These are phyloP conservation scores for Leccinum disarticulatum DNA, from an alignment of 768 basidiomycete genomes.

Conservation along the genomic window DNA sequence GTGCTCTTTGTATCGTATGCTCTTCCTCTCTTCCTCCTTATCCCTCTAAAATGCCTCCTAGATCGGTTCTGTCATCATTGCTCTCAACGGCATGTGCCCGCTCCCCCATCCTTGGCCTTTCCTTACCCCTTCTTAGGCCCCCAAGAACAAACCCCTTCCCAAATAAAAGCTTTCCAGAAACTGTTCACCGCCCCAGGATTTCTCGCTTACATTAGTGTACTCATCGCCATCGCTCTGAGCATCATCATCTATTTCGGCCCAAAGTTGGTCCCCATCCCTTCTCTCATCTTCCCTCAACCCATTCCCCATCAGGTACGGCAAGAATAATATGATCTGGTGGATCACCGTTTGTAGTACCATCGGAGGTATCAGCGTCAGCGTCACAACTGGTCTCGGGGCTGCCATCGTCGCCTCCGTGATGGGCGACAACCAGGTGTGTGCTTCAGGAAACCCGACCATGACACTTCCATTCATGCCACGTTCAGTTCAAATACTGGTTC, in stretches of 20 bases:
- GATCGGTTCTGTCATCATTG: slow-evolving; percentile 88
- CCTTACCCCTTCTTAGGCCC: slow-evolving; percentile 47
- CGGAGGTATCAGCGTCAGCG: slow-evolving; percentile 92
- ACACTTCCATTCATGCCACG: not conserved
- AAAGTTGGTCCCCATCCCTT: slow-evolving; percentile 42
- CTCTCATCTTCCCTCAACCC: not conserved
- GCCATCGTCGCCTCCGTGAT: slow-evolving; percentile 80
- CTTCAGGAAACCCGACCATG: not conserved
- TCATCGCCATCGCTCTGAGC: slow-evolving; percentile 62
- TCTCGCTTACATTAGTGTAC: slow-evolving; percentile 62
- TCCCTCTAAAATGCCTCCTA: slow-evolving; percentile 24
- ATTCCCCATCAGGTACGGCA: slow-evolving; percentile 61
- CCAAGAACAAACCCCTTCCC: slow-evolving; percentile 63
- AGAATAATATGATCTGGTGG: slow-evolving; percentile 93
- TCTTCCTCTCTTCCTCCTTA: not conserved
- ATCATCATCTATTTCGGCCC: slow-evolving; percentile 85
- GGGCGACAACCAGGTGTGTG: slow-evolving; percentile 74
- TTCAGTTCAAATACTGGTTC: slow-evolving; percentile 88
- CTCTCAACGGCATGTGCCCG: slow-evolving; percentile 68
- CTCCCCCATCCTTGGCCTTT: not conserved
- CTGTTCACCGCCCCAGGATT: slow-evolving; percentile 86
- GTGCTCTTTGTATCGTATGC: slow-evolving; percentile 84
- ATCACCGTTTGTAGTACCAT: slow-evolving; percentile 95
- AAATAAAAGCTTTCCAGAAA: slow-evolving; percentile 69
- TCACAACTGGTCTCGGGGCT: slow-evolving; percentile 90